These are phyloP conservation scores for Lepidium aucheri DNA, from an alignment of 345 rosid species.

Conservation along the genomic window DNA sequence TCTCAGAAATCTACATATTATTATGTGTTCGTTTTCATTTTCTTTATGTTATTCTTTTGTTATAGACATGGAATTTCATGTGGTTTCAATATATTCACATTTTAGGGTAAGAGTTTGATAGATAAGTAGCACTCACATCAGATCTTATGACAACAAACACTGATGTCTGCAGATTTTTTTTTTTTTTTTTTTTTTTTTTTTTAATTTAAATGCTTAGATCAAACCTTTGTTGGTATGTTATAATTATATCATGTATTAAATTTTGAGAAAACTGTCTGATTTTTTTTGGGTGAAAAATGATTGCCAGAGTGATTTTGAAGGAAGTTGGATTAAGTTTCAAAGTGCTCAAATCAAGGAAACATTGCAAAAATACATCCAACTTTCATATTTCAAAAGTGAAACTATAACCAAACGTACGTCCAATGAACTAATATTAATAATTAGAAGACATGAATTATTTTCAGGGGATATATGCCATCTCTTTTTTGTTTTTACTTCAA, in stretches of 20 bases:
- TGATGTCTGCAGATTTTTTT: background rate
- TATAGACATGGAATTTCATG: slow-evolving; percentile 9
- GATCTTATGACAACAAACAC: slow-evolving; percentile 1
- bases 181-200: too few species aligned
- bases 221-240: background rate
- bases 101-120: slow-evolving; percentile 12
- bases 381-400: background rate
- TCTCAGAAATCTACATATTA: background rate
- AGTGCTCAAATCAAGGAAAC: background rate
- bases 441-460: too few species aligned
- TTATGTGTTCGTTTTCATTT: background rate
- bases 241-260: background rate
- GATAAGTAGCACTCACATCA: slow-evolving; percentile 6
- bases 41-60: background rate
- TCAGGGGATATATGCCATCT: too few species aligned
- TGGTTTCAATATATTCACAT: slow-evolving; percentile 7
- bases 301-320: background rate
- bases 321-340: background rate
- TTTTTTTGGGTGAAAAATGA: background rate
- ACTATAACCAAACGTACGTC: background rate
- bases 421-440: too few species aligned
- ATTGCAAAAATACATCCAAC: slow-evolving; percentile 2
- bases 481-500: too few species aligned
- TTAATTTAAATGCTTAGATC: background rate
- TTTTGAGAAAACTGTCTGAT: too few species aligned